These are phyloP conservation scores for Sordariomycetes sp. DNA, from an alignment of 2,329 filamentous ascomycete species.

Conservation along the genomic window DNA sequence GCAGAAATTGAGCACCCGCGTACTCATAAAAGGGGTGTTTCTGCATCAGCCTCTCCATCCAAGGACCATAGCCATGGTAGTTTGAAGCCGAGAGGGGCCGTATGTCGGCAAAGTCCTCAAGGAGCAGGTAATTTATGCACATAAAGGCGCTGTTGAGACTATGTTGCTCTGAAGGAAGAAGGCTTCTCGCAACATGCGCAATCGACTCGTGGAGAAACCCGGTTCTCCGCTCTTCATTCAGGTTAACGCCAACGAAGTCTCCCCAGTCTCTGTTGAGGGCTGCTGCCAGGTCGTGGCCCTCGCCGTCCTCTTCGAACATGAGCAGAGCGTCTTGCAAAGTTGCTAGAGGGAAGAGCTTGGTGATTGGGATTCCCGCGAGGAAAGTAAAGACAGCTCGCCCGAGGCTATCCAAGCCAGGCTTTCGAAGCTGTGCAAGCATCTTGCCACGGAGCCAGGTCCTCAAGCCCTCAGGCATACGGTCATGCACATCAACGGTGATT, in stretches of 20 bases:
- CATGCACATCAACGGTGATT: neutral
- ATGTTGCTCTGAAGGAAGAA: neutral
- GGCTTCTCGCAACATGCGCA: neutral
- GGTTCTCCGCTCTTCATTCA: neutral
- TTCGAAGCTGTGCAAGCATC: neutral
- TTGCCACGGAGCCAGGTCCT: neutral
- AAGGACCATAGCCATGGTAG: too few relatives aligned
- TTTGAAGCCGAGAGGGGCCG: neutral
- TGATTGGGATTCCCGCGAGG: too few relatives aligned
- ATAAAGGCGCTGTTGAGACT: neutral
- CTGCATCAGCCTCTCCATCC: neutral
- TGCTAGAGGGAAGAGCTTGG: too few relatives aligned
- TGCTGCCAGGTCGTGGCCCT: too few relatives aligned
- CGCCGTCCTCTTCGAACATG: too few relatives aligned
- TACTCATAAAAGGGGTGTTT: slow-evolving; percentile 1
- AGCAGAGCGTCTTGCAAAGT: too few relatives aligned
- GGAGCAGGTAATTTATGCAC: slow-evolving; percentile 5
- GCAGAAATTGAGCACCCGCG: neutral
- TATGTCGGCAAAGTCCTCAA: slow-evolving; percentile 1
- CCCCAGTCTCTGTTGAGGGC: too few relatives aligned
- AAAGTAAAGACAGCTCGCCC: neutral
- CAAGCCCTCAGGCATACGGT: neutral
- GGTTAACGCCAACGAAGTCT: too few relatives aligned
- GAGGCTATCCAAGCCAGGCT: neutral
- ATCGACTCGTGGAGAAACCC: neutral